Evolutionary conservation across 768 basidiomycete genomes (phyloP), one percentile per base, ranked within the genome.

Genomic region (Fistulinella prunicolor): DNA sequence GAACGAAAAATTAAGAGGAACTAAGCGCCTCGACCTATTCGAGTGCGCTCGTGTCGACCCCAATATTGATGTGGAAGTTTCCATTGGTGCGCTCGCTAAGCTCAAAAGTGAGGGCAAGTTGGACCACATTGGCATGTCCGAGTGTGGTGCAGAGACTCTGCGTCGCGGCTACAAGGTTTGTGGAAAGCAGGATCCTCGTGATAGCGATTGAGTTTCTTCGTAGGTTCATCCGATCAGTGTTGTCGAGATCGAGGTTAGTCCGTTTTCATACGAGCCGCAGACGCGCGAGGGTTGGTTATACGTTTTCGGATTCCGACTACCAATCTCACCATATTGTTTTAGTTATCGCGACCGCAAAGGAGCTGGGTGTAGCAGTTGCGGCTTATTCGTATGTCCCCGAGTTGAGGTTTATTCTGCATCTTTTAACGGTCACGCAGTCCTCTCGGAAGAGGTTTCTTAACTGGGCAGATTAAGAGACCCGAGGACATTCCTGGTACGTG

Each of bases 161-260:
- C 71, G 61, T 58, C 72, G 54, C 41, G 71, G 60, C 14, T 16
- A 60, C 48, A 41, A 69, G 55, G 56, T 56, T 16, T 6, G 49
- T 38, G 22, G 6, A 26, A 17, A 13, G 6, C 16, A 17, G 1
- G 19, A 21, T 3, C 5, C 9, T 16, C 14, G 6, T 29, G n/a
- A 13, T 13, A 24, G 19, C 21, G 20, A 16, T 52, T 29, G 9
- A 30, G 1, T 26, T 42, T 9, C 38, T 21, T 17, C 9, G 6
- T 39, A 82, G 77, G 68, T 83, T 9, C 70, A 76, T 38, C 80
- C 78, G 2, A 74, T 85, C 48, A 71, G 78, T 12, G 70, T 77
- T 14, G 79, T 82, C 8, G 84, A 88, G 61, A 83, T 86, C 43
- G 86, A 88, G 61, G 67, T 83, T 35, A 83, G 80, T 56, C 74